phyloP scores from a whole-genome alignment of 1,139 yeast genomes.

The Lodderomyces metapsilosis region DNA sequence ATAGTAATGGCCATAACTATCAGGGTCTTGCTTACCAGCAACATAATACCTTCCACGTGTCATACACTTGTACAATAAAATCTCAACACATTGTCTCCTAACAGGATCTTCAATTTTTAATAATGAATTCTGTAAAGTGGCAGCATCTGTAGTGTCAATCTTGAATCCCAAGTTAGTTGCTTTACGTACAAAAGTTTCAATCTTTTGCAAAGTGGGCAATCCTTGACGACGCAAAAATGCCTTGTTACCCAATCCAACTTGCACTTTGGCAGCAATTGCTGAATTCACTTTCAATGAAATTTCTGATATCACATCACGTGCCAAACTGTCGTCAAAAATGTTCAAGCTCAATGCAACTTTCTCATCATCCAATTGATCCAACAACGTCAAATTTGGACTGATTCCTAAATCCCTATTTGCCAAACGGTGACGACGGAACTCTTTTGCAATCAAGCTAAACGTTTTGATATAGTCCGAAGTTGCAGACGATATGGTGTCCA shows the following conservation, averaged over 20 bases:
- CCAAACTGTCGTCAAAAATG: constrained; percentile 62
- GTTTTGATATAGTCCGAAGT: constrained; percentile 68
- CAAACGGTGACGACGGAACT: constrained; percentile 72
- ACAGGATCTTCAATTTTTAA: constrained; percentile 61
- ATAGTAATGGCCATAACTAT: constrained; percentile 74
- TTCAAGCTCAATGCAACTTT: constrained; percentile 69
- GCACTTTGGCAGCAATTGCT: constrained; percentile 80
- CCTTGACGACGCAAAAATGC: constrained; percentile 88
- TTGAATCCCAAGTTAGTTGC: constrained; percentile 64
- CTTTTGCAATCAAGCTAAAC: constrained; percentile 62
- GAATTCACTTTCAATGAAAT: constrained; percentile 77
- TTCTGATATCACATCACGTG: constrained; percentile 67
- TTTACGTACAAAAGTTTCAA: constrained; percentile 76
- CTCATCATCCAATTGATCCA: constrained; percentile 86
- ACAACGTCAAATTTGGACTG: constrained; percentile 60
- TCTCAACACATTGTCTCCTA: constrained; percentile 73
- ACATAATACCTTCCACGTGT: constrained; percentile 82
- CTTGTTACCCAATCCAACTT: constrained; percentile 72
- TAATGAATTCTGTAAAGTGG: constrained; percentile 71
- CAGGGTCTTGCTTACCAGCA: constrained; percentile 86
- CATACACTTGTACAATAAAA: constrained; percentile 78
- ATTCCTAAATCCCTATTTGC: constrained; percentile 48
- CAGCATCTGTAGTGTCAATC: constrained; percentile 73
- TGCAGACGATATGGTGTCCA: constrained; percentile 49
- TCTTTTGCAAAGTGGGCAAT: constrained; percentile 76